Conservation (phyloP, 441 rosid genomes). For the Brassica balearica region DNA sequence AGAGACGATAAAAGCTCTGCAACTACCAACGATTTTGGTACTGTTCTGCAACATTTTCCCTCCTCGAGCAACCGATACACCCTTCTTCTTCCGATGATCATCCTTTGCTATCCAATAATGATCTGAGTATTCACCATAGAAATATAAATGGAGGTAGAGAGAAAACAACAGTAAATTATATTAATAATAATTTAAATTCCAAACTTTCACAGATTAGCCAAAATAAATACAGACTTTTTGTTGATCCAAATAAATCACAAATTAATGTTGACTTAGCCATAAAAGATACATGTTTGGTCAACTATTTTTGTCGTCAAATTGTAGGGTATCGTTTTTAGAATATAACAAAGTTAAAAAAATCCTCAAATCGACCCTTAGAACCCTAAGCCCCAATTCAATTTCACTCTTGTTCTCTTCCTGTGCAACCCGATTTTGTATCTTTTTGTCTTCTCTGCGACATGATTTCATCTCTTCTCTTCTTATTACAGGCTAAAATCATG, state of each 20-base stretch:
- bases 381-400: neutral
- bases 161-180: neutral
- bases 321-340: neutral
- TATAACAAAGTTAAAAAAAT: neutral
- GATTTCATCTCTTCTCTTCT: neutral
- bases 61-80: neutral
- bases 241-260: no score
- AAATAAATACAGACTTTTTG: no score
- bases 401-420: neutral
- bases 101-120: neutral
- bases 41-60: neutral
- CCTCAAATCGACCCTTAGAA: neutral
- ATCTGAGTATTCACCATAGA: neutral
- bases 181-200: no score
- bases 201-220: no score
- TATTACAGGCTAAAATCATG: neutral
- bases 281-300: no score
- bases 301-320: neutral
- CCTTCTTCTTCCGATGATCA: neutral
- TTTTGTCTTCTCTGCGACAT: neutral
- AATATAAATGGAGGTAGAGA: neutral
- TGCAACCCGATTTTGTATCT: no score
- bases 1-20: neutral
- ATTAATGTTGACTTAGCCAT: no score
- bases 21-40: neutral